Conservation (phyloP, 345 rosid genomes). For the Noccaea caerulescens region DNA sequence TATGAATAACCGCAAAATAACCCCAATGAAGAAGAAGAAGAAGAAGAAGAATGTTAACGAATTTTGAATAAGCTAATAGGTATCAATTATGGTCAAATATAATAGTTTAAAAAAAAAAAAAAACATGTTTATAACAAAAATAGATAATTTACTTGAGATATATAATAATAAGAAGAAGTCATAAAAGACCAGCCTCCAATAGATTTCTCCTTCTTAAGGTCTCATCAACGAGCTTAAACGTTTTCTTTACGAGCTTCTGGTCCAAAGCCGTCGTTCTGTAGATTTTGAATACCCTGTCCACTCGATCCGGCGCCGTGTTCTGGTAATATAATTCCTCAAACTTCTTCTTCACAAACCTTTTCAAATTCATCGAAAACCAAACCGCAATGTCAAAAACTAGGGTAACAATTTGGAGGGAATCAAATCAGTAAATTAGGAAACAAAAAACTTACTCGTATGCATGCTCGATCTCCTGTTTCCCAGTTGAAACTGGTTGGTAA, state of each 20-base stretch:
- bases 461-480: conserved; percentile 94
- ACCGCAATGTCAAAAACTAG: neutral
- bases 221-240: conserved; percentile 98
- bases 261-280: conserved; percentile 94
- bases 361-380: neutral
- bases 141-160: conserved; percentile 32
- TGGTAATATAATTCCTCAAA: conserved; percentile 93
- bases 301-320: conserved; percentile 77
- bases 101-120: neutral
- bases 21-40: too few relatives aligned
- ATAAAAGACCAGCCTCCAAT: conserved; percentile 90
- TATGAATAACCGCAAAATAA: too few relatives aligned
- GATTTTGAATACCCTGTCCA: conserved; percentile 93
- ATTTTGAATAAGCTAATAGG: neutral
- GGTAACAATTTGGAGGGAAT: neutral
- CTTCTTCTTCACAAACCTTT: conserved; percentile 92
- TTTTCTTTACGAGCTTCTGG: conserved; percentile 97
- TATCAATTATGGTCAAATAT: neutral
- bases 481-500: conserved; percentile 83
- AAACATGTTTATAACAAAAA: neutral
- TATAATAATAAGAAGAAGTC: conserved; percentile 34
- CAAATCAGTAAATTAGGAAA: neutral
- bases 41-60: neutral
- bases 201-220: conserved; percentile 90
- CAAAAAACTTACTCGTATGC: conserved; percentile 81